These are phyloP conservation scores for Aphanomyces astaci DNA, from an alignment of 352 stramenopile genomes.

Conservation along the genomic window DNA sequence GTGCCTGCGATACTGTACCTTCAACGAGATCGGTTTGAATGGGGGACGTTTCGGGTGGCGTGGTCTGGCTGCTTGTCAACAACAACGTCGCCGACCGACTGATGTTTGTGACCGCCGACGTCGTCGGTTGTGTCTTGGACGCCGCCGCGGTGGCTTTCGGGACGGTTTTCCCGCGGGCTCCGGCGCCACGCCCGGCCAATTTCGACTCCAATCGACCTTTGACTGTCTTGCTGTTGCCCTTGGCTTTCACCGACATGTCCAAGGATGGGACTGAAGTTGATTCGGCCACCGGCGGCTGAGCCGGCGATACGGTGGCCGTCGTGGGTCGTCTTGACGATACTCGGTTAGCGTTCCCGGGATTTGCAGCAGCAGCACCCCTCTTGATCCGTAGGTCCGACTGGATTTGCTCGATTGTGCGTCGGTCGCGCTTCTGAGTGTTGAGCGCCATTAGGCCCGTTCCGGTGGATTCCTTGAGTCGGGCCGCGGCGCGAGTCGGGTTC, in stretches of 20 bases:
- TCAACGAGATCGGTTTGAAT: slow-evolving; percentile 12
- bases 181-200: slow-evolving; percentile 55
- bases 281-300: slow-evolving; percentile 44
- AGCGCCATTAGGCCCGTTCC: slow-evolving; percentile 57
- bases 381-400: slow-evolving; percentile 72
- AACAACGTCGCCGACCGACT: slow-evolving; percentile 49
- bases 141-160: slow-evolving; percentile 27
- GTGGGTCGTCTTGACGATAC: slow-evolving; percentile 11
- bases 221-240: slow-evolving; percentile 62
- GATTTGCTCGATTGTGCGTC: slow-evolving; percentile 84
- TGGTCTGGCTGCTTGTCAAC: neutral
- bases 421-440: slow-evolving; percentile 75
- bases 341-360: slow-evolving; percentile 29
- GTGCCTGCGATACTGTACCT: neutral
- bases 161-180: slow-evolving; percentile 23
- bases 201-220: slow-evolving; percentile 67
- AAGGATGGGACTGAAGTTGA: slow-evolving; percentile 32
- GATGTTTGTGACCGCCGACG: slow-evolving; percentile 46
- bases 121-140: slow-evolving; percentile 37
- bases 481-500: slow-evolving; percentile 43
- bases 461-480: slow-evolving; percentile 54
- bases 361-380: neutral
- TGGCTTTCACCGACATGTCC: slow-evolving; percentile 26
- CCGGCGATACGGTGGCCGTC: slow-evolving; percentile 16
- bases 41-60: neutral